Evolutionary conservation across 352 stramenopile species (phyloP).

Genomic region (Phytophthora constricta): DNA sequence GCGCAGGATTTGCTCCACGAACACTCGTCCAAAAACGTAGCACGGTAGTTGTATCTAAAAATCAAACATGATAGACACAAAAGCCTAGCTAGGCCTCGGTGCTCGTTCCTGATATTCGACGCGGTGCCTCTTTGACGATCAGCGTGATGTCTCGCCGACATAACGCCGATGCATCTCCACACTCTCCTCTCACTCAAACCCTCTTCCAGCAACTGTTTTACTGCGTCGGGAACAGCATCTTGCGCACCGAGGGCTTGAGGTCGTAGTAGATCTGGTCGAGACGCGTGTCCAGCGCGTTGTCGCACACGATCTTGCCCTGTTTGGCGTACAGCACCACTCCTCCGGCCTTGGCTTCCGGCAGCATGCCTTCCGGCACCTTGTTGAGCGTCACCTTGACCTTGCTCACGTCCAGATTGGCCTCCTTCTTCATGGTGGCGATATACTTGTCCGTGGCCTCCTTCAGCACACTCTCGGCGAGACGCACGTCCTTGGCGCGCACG

Average conservation of each 20-base stretch:
- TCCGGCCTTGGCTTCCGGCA: constrained; percentile 81
- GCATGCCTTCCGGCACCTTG: constrained; percentile 82
- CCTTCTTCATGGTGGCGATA: constrained; percentile 85
- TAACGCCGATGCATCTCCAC: constrained; percentile 18
- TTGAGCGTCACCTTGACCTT: constrained; percentile 93
- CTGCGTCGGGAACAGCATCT: constrained; percentile 75
- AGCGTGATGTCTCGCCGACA: constrained; percentile 1
- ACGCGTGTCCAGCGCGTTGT: constrained; percentile 97
- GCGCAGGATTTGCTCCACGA: constrained; percentile 23
- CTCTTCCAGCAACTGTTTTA: constrained; percentile 31
- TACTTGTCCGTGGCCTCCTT: constrained; percentile 88
- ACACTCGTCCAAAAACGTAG: background rate
- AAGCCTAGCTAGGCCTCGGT: constrained; percentile 23
- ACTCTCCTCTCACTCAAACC: background rate
- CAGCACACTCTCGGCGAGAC: constrained; percentile 86
- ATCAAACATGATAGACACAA: constrained; percentile 24
- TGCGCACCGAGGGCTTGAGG: constrained; percentile 78
- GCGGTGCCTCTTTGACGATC: background rate
- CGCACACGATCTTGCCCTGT: constrained; percentile 96
- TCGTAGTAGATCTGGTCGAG: constrained; percentile 87
- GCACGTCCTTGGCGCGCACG: constrained; percentile 92
- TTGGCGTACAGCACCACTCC: constrained; percentile 88
- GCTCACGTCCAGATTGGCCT: constrained; percentile 92
- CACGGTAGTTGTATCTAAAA: constrained; percentile 20
- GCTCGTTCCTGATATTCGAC: constrained; percentile 16